Base-by-base conservation (phyloP, 2,329 filamentous ascomycete genomes). In the Botrytis pseudocinerea region DNA sequence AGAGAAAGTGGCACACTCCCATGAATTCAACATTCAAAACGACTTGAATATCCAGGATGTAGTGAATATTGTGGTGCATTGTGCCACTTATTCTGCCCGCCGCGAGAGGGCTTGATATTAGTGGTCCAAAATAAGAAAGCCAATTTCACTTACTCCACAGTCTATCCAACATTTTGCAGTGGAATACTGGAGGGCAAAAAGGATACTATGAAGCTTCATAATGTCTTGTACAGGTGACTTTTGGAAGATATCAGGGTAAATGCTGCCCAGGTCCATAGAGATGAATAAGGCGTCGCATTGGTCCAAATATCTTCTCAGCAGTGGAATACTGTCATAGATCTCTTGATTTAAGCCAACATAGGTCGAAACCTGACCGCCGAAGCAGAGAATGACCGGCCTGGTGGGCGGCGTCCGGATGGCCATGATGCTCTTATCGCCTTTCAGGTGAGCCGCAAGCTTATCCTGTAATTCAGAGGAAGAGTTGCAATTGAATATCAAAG, bases 301-400 rank as follows among this genome's bases (percentile, higher is more conserved):
- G 57, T 75, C 73, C 7, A 78, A 46, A 61, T 78, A 57, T 3
- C 28, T 61, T 22, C 75, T 73, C 18, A 78, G 71, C 6, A 74
- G 25, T 32, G 40, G 12, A 6, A 65, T 51, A 25, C 46, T 54
- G 18, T 74, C 62, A 57, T 70, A 73, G 7, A 71, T 22, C 32
- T 60, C 18, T 25, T 60, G 32, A 42, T 69, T 59, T 38, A 77
- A 63, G 18, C 73, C 73, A 63, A 77, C 54, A 51, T 42, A 61
- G 4, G 60, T 69, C 8, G 46, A 63, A n/a, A 65, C 63, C 57
- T 76, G 75, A 22, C 75, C 74, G 25, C 70, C 70, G 51, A 83
- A 84, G 73, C 80, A 82, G 0, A 85, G 71, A 0, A 85, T 74
- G 3, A 62, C 60, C 8, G 60, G 54, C 54, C 54, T 59, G 54